Evolutionary conservation across 2,329 filamentous ascomycete species (phyloP), one percentile per base, ranked within the genome.

Genomic region (Byssoonygena ceratinophila): DNA sequence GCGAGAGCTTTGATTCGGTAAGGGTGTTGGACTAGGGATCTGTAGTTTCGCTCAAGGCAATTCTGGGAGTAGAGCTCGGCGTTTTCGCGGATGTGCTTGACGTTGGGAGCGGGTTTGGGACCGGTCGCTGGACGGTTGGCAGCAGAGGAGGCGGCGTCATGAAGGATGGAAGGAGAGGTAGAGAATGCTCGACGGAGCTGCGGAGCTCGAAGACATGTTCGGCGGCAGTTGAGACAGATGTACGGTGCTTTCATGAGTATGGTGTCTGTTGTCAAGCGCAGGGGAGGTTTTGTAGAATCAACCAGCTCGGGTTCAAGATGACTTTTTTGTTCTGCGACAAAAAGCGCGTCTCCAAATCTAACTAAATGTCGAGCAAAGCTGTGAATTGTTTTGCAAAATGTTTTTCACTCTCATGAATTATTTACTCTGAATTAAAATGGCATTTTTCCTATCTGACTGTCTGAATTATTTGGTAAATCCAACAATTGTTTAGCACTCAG

Each of bases 1-100:
- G 66, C 64, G 12, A 72, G 59, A n/a, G 63, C 63, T 68, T 67
- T 58, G 41, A 83, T 82, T 36, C 69, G 69, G 62, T 71, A 75
- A 2, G 80, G 74, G 46, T 77, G 72, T 12, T 72, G 68, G 11
- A 73, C 69, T 51, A 78, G 75, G 0, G 70, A 66, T 12, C 67
- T 75, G 71, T 96, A 96, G 67, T 96, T 96, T 60, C 92, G 82
- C 59, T 89, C 83, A 55, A 84, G 66, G 69, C 87, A 94, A 64
- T 94, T 97, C 59, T 84, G 76, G 60, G 85, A 79, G 74, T 96
- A 86, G 14, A 94, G 76, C 12, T 83, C 80, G 14, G 85, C 81
- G 68, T 94, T 86, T 63, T 88, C 79, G 54, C 90, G 89, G 66
- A 98, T 95, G 71, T 92, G 84, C 67, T 87, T 91, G 65, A 94